Evolutionary conservation across 2,329 filamentous ascomycete species (phyloP).

Genomic region (Colletotrichum spaethianum): DNA sequence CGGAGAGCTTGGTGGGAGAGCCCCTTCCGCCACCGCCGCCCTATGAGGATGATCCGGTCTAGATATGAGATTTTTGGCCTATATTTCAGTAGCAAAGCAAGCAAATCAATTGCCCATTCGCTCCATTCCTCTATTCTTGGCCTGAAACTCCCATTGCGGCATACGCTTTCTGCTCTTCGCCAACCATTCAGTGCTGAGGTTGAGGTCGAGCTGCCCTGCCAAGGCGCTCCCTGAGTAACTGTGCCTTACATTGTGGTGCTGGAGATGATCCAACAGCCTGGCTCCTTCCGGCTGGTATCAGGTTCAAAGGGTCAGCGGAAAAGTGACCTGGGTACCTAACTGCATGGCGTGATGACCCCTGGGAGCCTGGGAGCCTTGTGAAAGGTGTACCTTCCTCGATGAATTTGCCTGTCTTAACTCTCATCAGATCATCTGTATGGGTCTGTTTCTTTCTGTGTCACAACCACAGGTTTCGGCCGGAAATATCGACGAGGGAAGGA

Average conservation of each 20-base stretch:
- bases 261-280: background rate
- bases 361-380: background rate
- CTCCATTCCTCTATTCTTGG: background rate
- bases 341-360: background rate
- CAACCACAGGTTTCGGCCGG: background rate
- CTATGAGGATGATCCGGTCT: slow-evolving; percentile 56
- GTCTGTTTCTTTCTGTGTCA: background rate
- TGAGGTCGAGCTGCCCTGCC: background rate
- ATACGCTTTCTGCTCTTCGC: background rate
- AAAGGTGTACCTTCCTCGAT: background rate
- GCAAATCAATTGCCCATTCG: background rate
- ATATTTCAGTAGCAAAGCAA: background rate
- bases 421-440: background rate
- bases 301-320: background rate
- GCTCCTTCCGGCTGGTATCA: background rate
- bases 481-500: background rate
- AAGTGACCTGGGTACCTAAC: background rate
- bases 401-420: background rate
- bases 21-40: slow-evolving; percentile 53
- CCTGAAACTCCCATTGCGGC: too few species aligned
- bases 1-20: slow-evolving; percentile 43
- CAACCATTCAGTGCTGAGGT: too few species aligned
- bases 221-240: background rate
- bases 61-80: background rate
- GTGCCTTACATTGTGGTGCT: background rate